Conservation (phyloP, 306 rosid species). For the cucumber (Cucumis sativus) region Cucumber_9930_V3 NC_026656.2:10480001-10480500, state of each 20-base stretch:
- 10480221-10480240: too few species aligned
- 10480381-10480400: not conserved
- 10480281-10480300: not conserved
- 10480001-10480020: not conserved
- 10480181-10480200: not conserved
- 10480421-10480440: not conserved
- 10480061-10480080: not conserved
- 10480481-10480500: not conserved
- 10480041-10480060: not conserved
- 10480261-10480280: not conserved
- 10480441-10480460: not conserved
- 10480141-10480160: not conserved
- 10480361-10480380: not conserved
- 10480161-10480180: not conserved
- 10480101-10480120: not conserved
- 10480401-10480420: not conserved
- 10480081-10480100: not conserved
- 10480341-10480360: not conserved
- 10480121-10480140: not conserved
- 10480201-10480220: too few species aligned
- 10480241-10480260: not conserved
- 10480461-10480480: not conserved
- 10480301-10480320: not conserved
- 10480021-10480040: not conserved
- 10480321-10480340: not conserved